Evolutionary conservation across 2,329 filamentous ascomycete species (phyloP), one percentile per base, ranked within the genome.

Genomic region (Sphaerostilbella broomeana): DNA sequence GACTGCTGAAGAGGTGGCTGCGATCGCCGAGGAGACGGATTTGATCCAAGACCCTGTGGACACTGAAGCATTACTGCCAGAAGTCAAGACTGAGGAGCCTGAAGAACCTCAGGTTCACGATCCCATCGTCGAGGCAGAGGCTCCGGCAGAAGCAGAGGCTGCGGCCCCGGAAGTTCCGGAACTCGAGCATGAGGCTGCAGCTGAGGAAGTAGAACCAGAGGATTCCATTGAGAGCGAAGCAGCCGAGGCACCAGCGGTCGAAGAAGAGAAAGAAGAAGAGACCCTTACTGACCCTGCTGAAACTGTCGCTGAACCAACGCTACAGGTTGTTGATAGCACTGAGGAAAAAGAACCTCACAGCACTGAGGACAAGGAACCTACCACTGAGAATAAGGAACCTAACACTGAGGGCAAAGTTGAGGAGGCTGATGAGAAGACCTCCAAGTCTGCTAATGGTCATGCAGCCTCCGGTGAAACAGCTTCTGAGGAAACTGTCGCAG

Each of bases 341-440:
- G 42, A 18, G 22, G 12, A 8, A 4, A 25, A 4, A 25, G 22
- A 25, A 25, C 10, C 4, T n/a, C n/a, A n/a, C n/a, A 25, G 42
- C 28, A 27, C 40, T 13, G 32, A 40, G 41, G 18, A 21, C n/a
- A 31, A 50, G 29, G 42, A n/a, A n/a, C n/a, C n/a, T n/a, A n/a
- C n/a, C n/a, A n/a, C n/a, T n/a, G 15, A n/a, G 5, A 24, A 29
- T 18, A 8, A 18, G n/a, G 35, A 40, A 12, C 30, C 38, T 10
- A 25, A 42, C 28, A 27, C 40, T 13, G 32, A 40, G 41, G 18
- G 21, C n/a, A 31, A 50, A 27, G 42, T 25, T 7, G 37, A 47
- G 34, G 39, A 42, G 22, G 42, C 28, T 35, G 32, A 15, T 19
- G 38, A 35, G 22, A 15, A 15, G 15, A 8, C 28, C 6, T 5